A percentile compares a stretch with the other conserved stretches of the same genome.
These are phyloP conservation scores for Tricholoma bakamatsutake DNA, from an alignment of 768 basidiomycete genomes.

Conservation along the genomic window DNA sequence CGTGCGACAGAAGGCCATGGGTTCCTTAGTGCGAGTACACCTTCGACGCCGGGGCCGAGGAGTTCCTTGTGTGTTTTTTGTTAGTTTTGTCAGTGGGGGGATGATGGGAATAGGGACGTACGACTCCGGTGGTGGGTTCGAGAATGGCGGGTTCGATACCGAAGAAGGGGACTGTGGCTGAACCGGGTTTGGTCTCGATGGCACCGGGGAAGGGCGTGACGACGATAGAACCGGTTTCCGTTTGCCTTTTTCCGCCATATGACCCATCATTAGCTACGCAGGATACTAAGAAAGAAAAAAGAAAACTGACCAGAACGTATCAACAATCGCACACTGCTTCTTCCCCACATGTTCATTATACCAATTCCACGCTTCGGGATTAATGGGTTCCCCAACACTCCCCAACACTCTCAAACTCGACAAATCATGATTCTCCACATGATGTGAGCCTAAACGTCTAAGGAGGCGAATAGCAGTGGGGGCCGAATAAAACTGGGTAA, in stretches of 20 bases:
- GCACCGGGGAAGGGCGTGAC: slow-evolving; percentile 96
- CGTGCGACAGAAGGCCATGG: slow-evolving; percentile 97
- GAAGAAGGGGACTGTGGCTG: slow-evolving; percentile 97
- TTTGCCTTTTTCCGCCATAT: slow-evolving; percentile 58
- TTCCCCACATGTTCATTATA: slow-evolving; percentile 94
- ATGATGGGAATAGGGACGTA: slow-evolving; percentile 15
- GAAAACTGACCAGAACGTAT: slow-evolving; percentile 70
- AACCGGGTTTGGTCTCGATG: slow-evolving; percentile 92
- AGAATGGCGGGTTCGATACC: slow-evolving; percentile 87
- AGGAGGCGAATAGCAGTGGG: slow-evolving; percentile 94
- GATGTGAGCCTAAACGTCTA: slow-evolving; percentile 71
- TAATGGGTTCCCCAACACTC: slow-evolving; percentile 96
- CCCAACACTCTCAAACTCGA: slow-evolving; percentile 82
- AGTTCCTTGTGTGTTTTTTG: slow-evolving; percentile 37
- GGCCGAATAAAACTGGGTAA: slow-evolving; percentile 95
- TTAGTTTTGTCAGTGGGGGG: neutral
- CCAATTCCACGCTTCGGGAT: slow-evolving; percentile 99
- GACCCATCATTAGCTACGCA: neutral
- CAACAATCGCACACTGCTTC: slow-evolving; percentile 85
- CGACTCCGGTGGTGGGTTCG: slow-evolving; percentile 75
- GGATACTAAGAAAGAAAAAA: slow-evolving; percentile 3
- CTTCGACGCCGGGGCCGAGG: slow-evolving; percentile 80
- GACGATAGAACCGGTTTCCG: slow-evolving; percentile 95
- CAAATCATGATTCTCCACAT: slow-evolving; percentile 80
- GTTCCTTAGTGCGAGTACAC: slow-evolving; percentile 77